Evolutionary conservation across 164 flowering plant species (phyloP).

Genomic region (Malania oleifera): DNA sequence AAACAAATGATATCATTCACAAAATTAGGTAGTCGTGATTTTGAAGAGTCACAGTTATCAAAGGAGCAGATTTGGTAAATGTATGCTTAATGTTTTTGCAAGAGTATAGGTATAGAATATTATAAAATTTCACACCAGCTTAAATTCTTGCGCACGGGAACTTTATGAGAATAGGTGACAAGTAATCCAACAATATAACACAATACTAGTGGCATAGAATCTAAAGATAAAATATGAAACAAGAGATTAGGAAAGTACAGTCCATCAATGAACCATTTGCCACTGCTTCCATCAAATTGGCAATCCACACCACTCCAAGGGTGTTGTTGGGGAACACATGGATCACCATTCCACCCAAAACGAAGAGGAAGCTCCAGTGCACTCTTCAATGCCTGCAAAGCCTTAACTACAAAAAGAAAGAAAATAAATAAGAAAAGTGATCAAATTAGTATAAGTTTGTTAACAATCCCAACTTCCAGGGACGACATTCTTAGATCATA

Average conservation of each 20-base stretch:
- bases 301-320: constrained; percentile 99
- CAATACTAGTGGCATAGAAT: not conserved
- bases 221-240: not conserved
- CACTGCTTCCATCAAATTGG: constrained; percentile 45
- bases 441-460: constrained; percentile 14
- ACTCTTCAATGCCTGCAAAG: constrained; percentile 63
- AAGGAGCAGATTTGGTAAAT: too few species aligned
- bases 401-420: constrained; percentile 43
- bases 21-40: too few species aligned
- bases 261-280: constrained; percentile 90
- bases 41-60: too few species aligned
- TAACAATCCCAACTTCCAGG: not conserved
- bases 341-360: constrained; percentile 98
- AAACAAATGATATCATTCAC: too few species aligned
- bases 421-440: constrained; percentile 3
- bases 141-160: not conserved
- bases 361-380: constrained; percentile 84
- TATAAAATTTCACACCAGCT: not conserved
- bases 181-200: not conserved
- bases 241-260: constrained; percentile 50
- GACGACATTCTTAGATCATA: not conserved
- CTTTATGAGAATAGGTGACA: not conserved
- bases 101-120: too few species aligned
- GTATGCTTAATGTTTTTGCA: too few species aligned
- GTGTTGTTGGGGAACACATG: constrained; percentile 97